Conservation (phyloP, 225 moss, liverwort and hornwort species). For the Rhytidiadelphus loreus region DNA sequence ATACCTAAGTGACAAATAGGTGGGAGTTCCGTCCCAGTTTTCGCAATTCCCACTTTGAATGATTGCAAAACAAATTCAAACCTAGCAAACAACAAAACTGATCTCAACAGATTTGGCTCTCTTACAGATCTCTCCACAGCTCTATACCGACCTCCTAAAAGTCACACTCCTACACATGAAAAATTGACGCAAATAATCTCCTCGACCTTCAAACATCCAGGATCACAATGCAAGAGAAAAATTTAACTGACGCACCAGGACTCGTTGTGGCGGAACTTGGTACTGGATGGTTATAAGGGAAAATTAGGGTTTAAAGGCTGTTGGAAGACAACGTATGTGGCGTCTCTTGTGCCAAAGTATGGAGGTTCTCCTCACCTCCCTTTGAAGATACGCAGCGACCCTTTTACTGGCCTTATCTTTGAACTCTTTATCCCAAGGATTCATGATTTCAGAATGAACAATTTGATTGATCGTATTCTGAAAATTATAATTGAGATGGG, state of each 20-base stretch:
- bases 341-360: slow-evolving; percentile 11
- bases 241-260: slow-evolving; percentile 50
- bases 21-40: slow-evolving; percentile 46
- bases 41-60: slow-evolving; percentile 8
- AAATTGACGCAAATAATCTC: not conserved
- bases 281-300: slow-evolving; percentile 50
- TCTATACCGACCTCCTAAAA: not conserved
- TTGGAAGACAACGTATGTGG: not conserved
- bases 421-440: not conserved
- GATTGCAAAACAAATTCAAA: not conserved
- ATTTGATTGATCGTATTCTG: not conserved
- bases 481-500: not conserved
- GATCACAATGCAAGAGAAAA: not conserved
- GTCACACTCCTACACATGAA: not conserved
- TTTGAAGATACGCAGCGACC: slow-evolving; percentile 42
- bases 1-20: slow-evolving; percentile 66
- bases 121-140: not conserved
- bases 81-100: not conserved
- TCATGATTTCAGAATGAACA: not conserved
- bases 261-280: slow-evolving; percentile 48
- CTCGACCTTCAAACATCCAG: not conserved
- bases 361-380: slow-evolving; percentile 45
- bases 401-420: not conserved
- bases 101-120: not conserved
- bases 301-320: slow-evolving; percentile 30